Evolutionary conservation across 2,329 filamentous ascomycete species (phyloP).

Genomic region (Colletotrichum higginsianum): DNA sequence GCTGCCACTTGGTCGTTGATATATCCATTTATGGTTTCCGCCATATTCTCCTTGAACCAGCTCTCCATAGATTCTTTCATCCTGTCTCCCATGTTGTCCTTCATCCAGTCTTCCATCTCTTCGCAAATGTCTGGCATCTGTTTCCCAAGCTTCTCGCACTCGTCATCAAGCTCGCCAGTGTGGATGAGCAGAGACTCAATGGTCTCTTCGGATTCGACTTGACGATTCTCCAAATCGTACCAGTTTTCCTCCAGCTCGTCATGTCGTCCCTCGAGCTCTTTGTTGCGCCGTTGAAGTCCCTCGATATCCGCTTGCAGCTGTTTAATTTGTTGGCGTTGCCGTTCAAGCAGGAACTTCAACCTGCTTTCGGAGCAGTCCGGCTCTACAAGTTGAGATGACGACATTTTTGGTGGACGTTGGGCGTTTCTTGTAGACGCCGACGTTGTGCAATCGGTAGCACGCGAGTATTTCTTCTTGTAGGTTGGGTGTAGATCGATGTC

Average conservation of each 20-base stretch:
- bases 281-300: slow-evolving; percentile 18
- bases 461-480: slow-evolving; percentile 6
- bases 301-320: slow-evolving; percentile 9
- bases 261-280: slow-evolving; percentile 12
- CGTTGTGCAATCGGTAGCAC: not conserved
- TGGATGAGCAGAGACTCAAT: slow-evolving; percentile 19
- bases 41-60: slow-evolving; percentile 24
- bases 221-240: slow-evolving; percentile 4
- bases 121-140: slow-evolving; percentile 24
- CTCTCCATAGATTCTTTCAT: not conserved
- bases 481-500: not conserved
- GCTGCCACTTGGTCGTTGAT: slow-evolving; percentile 16
- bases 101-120: slow-evolving; percentile 11
- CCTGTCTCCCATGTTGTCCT: not conserved
- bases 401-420: not conserved
- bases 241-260: slow-evolving; percentile 13
- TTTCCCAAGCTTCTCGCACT: slow-evolving; percentile 30
- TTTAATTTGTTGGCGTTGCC: slow-evolving; percentile 9
- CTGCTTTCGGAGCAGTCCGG: not conserved
- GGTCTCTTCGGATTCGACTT: slow-evolving; percentile 11
- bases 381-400: not conserved
- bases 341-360: slow-evolving; percentile 4
- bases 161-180: slow-evolving; percentile 19
- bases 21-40: slow-evolving; percentile 12
- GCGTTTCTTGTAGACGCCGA: not conserved